Evolutionary conservation across 768 basidiomycete genomes (phyloP), one percentile per base, ranked within the genome.

Genomic region (Dacryopinax primogenitus): DNA sequence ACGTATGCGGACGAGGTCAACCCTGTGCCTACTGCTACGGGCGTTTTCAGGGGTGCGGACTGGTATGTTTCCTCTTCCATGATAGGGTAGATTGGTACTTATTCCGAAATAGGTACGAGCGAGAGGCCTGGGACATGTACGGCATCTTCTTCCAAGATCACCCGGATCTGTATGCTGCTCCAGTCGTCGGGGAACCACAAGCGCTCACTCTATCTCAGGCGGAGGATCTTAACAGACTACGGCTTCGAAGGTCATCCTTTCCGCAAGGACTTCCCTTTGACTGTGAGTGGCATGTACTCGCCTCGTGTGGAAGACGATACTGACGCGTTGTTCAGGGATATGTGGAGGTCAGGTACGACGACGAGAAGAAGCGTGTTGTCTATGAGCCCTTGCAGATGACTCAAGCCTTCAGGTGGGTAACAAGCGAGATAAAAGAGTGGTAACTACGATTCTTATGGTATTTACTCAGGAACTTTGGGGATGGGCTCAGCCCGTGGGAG

Each of bases 221-320:
- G 96, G 68, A 90, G 96, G 64, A 93, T 99, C 75, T 80, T 99
- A 71, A 99, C 96, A 44, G 96, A 99, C 75, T 99, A 99, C 75
- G 96, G 91, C 65, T 96, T 97, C 71, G 94, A 98, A 76, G 96
- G 96, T 23, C 93, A 99, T 73, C 96, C 96, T 11, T 76, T 99
- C 51, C 85, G 96, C 68, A 99, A 99, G 75, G 96, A 99, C 74
- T 99, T 98, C 83, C 96, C 96, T 33, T 77, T 99, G 70, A 96
- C 93, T 9, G 94, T 92, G 73, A 70, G 86, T 77, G 26, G 85
- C 78, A 26, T 15, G 47, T 39, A 1, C 62, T n/a, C 11, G 7
- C 51, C 9, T 21, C n/a, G n/a, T 66, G 62, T 39, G 9, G 16
- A 30, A 58, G 41, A 28, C 61, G 58, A 12, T 21, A 26, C 32